phyloP scores from a whole-genome alignment of 768 basidiomycete species.

The Russula brevipes region DNA sequence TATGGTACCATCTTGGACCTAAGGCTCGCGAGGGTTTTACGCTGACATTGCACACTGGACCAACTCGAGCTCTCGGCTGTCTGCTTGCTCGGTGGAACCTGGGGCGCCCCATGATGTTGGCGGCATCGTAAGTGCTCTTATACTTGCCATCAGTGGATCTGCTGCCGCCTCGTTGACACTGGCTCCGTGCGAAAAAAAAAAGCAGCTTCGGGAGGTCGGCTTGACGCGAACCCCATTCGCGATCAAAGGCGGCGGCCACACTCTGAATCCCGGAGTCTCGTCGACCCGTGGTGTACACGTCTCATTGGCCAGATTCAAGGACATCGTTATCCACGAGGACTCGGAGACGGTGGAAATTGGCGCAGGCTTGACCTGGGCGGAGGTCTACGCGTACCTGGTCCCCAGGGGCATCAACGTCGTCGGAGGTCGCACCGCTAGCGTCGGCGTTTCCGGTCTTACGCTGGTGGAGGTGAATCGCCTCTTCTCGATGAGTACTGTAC shows the following conservation, averaged over 20 bases:
- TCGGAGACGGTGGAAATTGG: constrained; percentile 23
- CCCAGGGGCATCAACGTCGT: constrained; percentile 26
- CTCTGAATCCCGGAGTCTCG: constrained; percentile 26
- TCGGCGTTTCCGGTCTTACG: constrained; percentile 27
- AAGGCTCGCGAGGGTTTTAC: no score
- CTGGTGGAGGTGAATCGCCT: constrained; percentile 26
- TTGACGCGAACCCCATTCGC: constrained; percentile 10
- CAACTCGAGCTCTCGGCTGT: constrained; percentile 17
- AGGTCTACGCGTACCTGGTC: constrained; percentile 27
- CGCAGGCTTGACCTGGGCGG: constrained; percentile 29
- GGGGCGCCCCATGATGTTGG: constrained; percentile 21
- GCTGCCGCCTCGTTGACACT: not conserved
- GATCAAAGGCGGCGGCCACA: constrained; percentile 29
- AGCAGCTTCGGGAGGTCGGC: constrained; percentile 7
- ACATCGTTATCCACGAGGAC: constrained; percentile 13
- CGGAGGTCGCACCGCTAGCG: constrained; percentile 27
- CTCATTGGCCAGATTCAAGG: constrained; percentile 25
- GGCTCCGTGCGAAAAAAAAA: no score
- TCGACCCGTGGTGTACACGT: constrained; percentile 30
- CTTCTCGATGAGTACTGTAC: no score
- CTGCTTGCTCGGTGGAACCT: constrained; percentile 24
- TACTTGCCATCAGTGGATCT: not conserved
- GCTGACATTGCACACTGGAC: not conserved
- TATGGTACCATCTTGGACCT: no score
- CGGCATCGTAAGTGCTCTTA: constrained; percentile 9